Evolutionary conservation across 768 basidiomycete genomes (phyloP).

Genomic region (Russula olivacea): DNA sequence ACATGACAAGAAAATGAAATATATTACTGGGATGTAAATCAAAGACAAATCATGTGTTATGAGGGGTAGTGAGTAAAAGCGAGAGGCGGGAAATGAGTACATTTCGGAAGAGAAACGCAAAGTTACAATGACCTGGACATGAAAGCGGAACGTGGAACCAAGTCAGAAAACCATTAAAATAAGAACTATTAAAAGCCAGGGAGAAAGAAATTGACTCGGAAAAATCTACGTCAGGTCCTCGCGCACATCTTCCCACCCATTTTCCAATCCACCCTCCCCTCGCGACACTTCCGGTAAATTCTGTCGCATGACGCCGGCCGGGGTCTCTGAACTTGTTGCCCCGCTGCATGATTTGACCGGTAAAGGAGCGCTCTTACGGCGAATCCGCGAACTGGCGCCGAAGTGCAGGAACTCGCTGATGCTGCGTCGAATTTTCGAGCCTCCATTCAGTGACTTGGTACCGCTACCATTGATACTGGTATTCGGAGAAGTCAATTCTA

Average conservation of each 20-base stretch:
- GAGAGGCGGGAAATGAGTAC: too few species aligned
- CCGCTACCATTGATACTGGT: neutral
- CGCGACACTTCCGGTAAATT: neutral
- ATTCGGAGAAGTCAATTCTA: slow-evolving; percentile 4
- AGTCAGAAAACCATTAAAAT: neutral
- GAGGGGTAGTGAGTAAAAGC: too few species aligned
- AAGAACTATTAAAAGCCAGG: neutral
- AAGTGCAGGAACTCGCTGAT: slow-evolving; percentile 12
- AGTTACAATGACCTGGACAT: neutral
- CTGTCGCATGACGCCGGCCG: neutral
- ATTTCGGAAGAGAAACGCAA: neutral
- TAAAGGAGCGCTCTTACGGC: slow-evolving; percentile 6
- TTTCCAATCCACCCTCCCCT: neutral
- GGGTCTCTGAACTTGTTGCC: neutral
- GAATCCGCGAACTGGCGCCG: slow-evolving; percentile 7
- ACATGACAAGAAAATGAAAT: too few species aligned
- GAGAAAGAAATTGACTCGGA: neutral
- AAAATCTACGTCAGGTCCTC: neutral
- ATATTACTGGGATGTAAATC: too few species aligned
- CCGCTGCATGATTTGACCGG: neutral
- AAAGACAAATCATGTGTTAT: too few species aligned
- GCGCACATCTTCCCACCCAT: slow-evolving; percentile 7
- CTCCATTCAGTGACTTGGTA: neutral
- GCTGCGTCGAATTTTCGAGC: slow-evolving; percentile 16
- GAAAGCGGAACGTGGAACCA: neutral